Evolutionary conservation across 768 basidiomycete species (phyloP), one percentile per base, ranked within the genome.

Genomic region (Russula ochroleuca): DNA sequence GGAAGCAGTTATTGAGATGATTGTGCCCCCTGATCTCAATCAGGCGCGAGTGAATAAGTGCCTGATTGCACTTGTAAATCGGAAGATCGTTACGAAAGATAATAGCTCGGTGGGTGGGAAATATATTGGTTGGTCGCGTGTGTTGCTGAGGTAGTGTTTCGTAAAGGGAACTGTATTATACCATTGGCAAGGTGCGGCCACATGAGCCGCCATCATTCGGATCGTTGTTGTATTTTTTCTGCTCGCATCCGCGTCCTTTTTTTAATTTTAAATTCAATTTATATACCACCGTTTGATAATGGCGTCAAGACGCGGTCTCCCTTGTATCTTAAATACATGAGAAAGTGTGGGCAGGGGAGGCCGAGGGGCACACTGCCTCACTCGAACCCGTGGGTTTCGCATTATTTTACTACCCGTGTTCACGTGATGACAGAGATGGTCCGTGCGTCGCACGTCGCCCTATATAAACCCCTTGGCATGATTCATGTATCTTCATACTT

Each of bases 1-100:
- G 5, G 33, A 21, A 51, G 4, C 69, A 96, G 94, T 95, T 25
- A 75, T 81, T 35, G 90, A 92, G 61, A 79, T 95, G 59, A 82
- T 94, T 68, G 80, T 79, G 47, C 85, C 85, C 2, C 91, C 92
- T 0, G 90, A 93, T 66, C 81, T 96, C 41, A 91, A 87, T 57
- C 94, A 96, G 77, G 89, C 93, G 9, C 82, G 90, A 48, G 94
- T 93, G 47, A 96, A 97, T 74, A 95, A 93, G 73, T 96, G 93
- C 69, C 79, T 98, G 41, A 93, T 98, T 57, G 92, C 93, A 2
- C 78, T 98, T 8, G 93, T 95, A 5, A 88, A 88, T 71, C 81
- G 91, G 54, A 96, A 95, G 71, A 81, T 91, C 21, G 90, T 94
- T 0, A 79, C 78, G 61, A 95, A 94, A 73, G 85, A 90, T 48